Evolutionary conservation across 176 grass and related monocot genomes (phyloP), one percentile per base, ranked within the genome.

Genomic region (Echinochloa phyllopogon): DNA sequence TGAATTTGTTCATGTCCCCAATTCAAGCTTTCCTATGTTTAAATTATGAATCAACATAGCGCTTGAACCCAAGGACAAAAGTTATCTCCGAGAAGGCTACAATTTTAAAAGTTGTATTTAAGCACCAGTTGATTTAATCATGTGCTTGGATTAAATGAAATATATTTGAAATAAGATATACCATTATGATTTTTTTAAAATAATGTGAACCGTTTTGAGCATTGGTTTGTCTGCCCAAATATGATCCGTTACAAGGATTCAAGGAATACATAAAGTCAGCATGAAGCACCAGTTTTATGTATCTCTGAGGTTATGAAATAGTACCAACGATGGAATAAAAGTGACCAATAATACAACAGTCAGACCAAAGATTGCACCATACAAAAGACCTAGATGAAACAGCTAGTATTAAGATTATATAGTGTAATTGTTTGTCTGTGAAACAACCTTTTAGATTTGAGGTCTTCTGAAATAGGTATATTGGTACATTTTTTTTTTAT

Each of bases 81-180:
- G 29, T 33, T 29, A 62, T 15, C 60, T 63, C 17, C 4, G 23
- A 78, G 10, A 52, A 37, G 29, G 36, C 48, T 56, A 18, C 20
- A 65, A 42, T 78, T 49, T 82, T 18, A 16, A 58, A 47, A 20
- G 5, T 57, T 63, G 6, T 85, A 20, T 73, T 25, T 38, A 63
- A 55, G 37, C 47, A 4, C 2, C 72, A 61, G 8, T 10, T 42
- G 0, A 86, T 77, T 58, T 49, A 20, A 59, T 73, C 10, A 58
- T 77, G 51, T 21, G 8, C 40, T 78, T 82, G 64, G 20, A n/a
- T 82, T 77, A 14, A 82, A 21, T 60, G 65, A 72, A 71, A 55
- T 86, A 29, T 69, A 77, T 64, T 64, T 21, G 56, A 29, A 23
- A 25, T 39, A 77, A 82, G 79, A 64, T 72, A 17, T 14, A 70